A percentile compares a stretch with the other conserved stretches of the same genome.
phyloP scores from a whole-genome alignment of 768 basidiomycete genomes.

The Asterophora parasitica region DNA sequence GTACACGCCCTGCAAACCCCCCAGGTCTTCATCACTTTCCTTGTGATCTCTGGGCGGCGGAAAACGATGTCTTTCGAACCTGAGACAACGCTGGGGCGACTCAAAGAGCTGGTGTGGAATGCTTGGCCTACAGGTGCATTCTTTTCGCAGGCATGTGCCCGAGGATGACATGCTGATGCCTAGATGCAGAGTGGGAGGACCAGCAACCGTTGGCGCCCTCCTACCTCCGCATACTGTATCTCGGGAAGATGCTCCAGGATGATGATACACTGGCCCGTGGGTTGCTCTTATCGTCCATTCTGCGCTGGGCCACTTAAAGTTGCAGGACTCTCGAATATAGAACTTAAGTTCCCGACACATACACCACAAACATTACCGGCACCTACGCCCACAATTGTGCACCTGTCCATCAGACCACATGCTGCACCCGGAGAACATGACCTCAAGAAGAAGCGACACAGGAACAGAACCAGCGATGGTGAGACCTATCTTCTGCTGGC shows the following conservation, averaged over 20 bases:
- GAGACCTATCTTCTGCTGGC: constrained; percentile 6
- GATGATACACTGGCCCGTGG: constrained; percentile 70
- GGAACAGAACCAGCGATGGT: constrained; percentile 25
- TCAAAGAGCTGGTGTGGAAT: constrained; percentile 83
- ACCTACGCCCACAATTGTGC: constrained; percentile 62
- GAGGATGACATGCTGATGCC: not conserved
- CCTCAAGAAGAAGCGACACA: constrained; percentile 51
- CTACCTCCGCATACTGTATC: constrained; percentile 68
- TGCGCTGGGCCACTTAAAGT: constrained; percentile 1
- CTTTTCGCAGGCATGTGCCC: too few relatives aligned
- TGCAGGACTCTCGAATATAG: constrained; percentile 23
- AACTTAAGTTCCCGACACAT: constrained; percentile 36
- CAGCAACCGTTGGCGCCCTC: constrained; percentile 75
- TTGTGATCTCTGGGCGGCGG: constrained; percentile 64
- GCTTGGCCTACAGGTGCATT: constrained; percentile 69
- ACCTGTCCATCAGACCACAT: constrained; percentile 65
- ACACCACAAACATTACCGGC: constrained; percentile 24
- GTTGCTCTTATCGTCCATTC: constrained; percentile 19
- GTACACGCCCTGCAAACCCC: constrained; percentile 49
- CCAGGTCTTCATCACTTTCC: constrained; percentile 63
- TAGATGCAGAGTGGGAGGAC: constrained; percentile 63
- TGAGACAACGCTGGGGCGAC: constrained; percentile 66
- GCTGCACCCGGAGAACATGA: constrained; percentile 45
- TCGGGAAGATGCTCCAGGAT: constrained; percentile 80
- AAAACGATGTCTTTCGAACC: constrained; percentile 74